Base-by-base conservation (phyloP, 2,329 filamentous ascomycete genomes). In the Cadophora gregata region DNA sequence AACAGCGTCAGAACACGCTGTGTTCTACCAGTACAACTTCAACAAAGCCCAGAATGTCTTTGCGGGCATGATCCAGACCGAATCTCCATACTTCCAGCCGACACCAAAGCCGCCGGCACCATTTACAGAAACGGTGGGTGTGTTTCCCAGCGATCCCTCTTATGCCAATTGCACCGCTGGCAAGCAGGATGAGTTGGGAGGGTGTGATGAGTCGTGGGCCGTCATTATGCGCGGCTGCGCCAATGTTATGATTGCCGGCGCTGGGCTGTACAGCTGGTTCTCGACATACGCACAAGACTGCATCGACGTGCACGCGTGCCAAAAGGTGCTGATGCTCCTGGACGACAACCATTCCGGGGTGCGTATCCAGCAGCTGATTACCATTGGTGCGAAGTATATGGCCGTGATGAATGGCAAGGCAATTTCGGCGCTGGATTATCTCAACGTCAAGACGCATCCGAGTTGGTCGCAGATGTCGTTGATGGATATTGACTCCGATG, bases 31-130 rank as follows among this genome's bases (percentile, higher is more conserved):
- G 76, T 92, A 92, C 77, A 86, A 91, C 72, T 80, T 92, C 61
- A 79, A 81, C 71, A 80, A 82, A 56, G 87, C 89, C 7, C 81
- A 81, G 50, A 84, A 91, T 72, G 78, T 90, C 64, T 89, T 85
- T 76, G 84, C 88, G 74, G 87, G 86, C 21, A 83, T 87, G 73
- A 84, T 88, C 59, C 89, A 92, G 75, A 89, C 89, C 59, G 89
- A 92, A 77, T 88, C 89, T 4, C 86, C 90, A 0, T 92, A 92
- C 78, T 91, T 85, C 77, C 89, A 92, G 76, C 88, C 88, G 65
- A 69, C 53, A 1, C 55, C 64, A 0, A 1, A 5, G 16, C 48
- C 56, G 4, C 67, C 61, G 2, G 67, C 53, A 1, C 64, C 64
- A 4, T 68, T 65, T 24, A 14, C 59, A 1, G 27, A 14, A 12